Base-by-base conservation (phyloP, 1,284 basidiomycete genomes). In the Sporisorium graminicola region DNA sequence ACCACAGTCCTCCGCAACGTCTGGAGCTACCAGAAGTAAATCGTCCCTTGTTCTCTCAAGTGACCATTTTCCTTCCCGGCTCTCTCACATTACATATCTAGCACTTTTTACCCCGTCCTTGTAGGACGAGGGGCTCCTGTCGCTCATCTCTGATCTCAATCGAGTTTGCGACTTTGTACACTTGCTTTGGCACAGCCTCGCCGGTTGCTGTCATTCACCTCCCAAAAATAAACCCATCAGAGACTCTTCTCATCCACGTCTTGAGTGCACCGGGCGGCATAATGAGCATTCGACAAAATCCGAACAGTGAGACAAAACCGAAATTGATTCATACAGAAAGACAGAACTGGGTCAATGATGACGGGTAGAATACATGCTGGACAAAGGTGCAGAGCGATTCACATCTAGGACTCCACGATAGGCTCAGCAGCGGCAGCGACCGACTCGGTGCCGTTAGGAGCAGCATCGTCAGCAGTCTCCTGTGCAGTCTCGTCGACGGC, bases 1-100 rank as follows among this genome's bases (percentile, higher is more conserved):
- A 26, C 12, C 4, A 56, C 63, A 83, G 82, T 81, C 63, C 78
- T 83, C 73, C 76, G 73, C 61, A 77, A 77, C 66, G 82, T 83
- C 63, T 83, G 82, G 82, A 70, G 58, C 46, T 64, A 76, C 66
- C 67, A 74, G 71, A 79, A 80, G 70, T 78, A 80, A 70, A 57
- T 37, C 14, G 33, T 42, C n/a, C 14, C 18, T 16, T 13, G 31
- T 14, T 20, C 7, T 37, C 54, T 49, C 49, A 20, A 50, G 49
- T 57, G 27, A 51, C 58, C 22, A n/a, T 12, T 40, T n/a, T 24
- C 27, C 26, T 46, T 52, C 44, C 51, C 55, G 53, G 58, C 42
- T 60, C 37, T 50, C 33, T 47, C 16, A 26, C 29, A 24, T 20
- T 8, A 40, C 37, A 40, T 29, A 50, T 13, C 26, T 40, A 37